Conservation (phyloP, 169 alveolate species). For the Plasmodium ovale region DNA sequence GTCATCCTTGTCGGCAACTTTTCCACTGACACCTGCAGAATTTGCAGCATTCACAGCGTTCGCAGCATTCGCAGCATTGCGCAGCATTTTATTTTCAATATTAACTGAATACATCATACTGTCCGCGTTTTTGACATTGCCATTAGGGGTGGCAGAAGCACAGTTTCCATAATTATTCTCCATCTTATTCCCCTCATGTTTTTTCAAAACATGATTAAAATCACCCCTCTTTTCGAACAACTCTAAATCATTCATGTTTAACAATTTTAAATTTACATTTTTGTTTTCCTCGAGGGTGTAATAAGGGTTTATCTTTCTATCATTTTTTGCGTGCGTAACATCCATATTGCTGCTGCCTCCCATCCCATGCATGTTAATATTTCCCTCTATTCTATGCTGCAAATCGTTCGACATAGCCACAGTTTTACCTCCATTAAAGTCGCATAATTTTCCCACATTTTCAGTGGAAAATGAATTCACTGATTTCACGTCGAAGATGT, state of each 20-base stretch:
- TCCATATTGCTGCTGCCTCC: neutral
- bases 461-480: slow-evolving; percentile 52
- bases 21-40: neutral
- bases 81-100: no score
- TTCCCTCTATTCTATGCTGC: neutral
- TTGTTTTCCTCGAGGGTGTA: slow-evolving; percentile 5
- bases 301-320: neutral
- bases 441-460: slow-evolving; percentile 10
- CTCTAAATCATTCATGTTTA: slow-evolving; percentile 2
- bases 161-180: neutral
- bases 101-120: no score
- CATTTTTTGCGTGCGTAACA: neutral
- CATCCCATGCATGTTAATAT: neutral
- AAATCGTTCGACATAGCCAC: neutral
- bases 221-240: neutral
- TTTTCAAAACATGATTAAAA: neutral
- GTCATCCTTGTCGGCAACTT: neutral
- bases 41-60: no score
- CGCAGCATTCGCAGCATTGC: no score
- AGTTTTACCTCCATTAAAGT: neutral
- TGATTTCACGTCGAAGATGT: slow-evolving; percentile 14
- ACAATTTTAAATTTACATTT: slow-evolving; percentile 4
- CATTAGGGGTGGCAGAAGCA: neutral
- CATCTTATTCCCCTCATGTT: neutral
- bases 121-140: neutral